Conservation (phyloP, 23 red algal species). For the Porphyridium purpureum region DNA sequence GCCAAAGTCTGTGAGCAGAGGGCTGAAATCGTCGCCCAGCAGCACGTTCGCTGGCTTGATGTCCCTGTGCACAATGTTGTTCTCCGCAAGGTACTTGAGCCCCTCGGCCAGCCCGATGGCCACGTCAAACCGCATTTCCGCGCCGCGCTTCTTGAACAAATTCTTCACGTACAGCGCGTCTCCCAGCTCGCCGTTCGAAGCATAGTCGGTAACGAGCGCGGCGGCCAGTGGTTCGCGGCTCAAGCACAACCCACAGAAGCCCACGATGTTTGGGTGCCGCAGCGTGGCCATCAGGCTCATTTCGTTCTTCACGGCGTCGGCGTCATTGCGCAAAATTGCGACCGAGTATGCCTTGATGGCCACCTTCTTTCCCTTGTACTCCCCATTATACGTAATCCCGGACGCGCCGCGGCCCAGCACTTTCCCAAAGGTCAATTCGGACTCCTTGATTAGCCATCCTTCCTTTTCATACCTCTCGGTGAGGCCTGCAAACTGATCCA, state of each 20-base stretch:
- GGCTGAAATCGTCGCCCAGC: slow-evolving; percentile 39
- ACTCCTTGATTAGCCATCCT: slow-evolving; percentile 52
- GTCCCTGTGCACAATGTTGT: slow-evolving; percentile 71
- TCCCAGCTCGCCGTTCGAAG: slow-evolving; percentile 60
- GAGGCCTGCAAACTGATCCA: slow-evolving; percentile 47
- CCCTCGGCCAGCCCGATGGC: slow-evolving; percentile 61
- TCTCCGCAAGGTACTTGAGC: slow-evolving; percentile 45
- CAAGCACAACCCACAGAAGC: slow-evolving; percentile 58
- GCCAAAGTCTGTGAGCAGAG: slow-evolving; percentile 84
- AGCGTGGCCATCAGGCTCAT: slow-evolving; percentile 56
- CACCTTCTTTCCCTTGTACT: slow-evolving; percentile 24
- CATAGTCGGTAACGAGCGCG: slow-evolving; percentile 57
- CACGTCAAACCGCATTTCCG: slow-evolving; percentile 40
- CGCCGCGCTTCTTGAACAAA: slow-evolving; percentile 33
- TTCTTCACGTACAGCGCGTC: slow-evolving; percentile 46
- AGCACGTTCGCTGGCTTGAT: slow-evolving; percentile 91
- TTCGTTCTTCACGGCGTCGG: slow-evolving; percentile 71
- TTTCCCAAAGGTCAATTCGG: slow-evolving; percentile 23
- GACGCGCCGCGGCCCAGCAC: slow-evolving; percentile 76
- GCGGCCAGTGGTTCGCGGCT: slow-evolving; percentile 38
- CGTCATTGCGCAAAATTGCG: slow-evolving; percentile 51
- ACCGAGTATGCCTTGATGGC: slow-evolving; percentile 85
- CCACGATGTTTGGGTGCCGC: slow-evolving; percentile 72
- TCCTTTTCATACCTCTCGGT: slow-evolving; percentile 29
- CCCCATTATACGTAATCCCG: slow-evolving; percentile 48